Evolutionary conservation across 2,329 filamentous ascomycete genomes (phyloP).

Genomic region (Fusarium sp.): DNA sequence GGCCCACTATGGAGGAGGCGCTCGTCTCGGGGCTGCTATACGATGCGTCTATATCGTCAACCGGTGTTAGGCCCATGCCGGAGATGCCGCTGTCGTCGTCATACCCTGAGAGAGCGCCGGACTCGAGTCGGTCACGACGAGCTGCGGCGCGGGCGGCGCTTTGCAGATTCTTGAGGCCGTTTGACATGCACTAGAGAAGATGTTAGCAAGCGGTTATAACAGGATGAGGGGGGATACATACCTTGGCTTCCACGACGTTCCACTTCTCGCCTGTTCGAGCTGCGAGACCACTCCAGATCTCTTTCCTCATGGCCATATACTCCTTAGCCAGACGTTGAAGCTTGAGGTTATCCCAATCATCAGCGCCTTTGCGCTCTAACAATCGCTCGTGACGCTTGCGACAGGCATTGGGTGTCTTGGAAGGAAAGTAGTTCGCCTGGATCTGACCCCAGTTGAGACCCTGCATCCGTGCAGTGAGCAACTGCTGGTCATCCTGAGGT

Average conservation of each 20-base stretch:
- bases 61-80: conserved; percentile 67
- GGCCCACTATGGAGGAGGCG: conserved; percentile 54
- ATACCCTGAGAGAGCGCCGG: conserved; percentile 58
- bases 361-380: conserved; percentile 78
- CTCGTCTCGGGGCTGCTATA: conserved; percentile 66
- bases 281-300: conserved; percentile 84
- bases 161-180: conserved; percentile 83
- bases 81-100: conserved; percentile 79
- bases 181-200: conserved; percentile 78
- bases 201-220: conserved; percentile 2
- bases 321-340: conserved; percentile 79
- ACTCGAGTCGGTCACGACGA: conserved; percentile 71
- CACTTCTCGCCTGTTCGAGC: conserved; percentile 83
- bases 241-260: conserved; percentile 75
- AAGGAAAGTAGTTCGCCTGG: conserved; percentile 78
- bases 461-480: conserved; percentile 76
- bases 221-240: conserved; percentile 47
- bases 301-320: conserved; percentile 82
- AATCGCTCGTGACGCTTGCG: conserved; percentile 89
- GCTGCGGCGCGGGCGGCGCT: conserved; percentile 73
- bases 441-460: conserved; percentile 89
- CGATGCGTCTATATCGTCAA: conserved; percentile 68
- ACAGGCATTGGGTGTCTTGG: conserved; percentile 84
- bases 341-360: conserved; percentile 83
- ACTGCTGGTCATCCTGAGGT: conserved; percentile 76